Evolutionary conservation across 2,329 filamentous ascomycete species (phyloP).

Genomic region (Arthrinium phaeospermum): DNA sequence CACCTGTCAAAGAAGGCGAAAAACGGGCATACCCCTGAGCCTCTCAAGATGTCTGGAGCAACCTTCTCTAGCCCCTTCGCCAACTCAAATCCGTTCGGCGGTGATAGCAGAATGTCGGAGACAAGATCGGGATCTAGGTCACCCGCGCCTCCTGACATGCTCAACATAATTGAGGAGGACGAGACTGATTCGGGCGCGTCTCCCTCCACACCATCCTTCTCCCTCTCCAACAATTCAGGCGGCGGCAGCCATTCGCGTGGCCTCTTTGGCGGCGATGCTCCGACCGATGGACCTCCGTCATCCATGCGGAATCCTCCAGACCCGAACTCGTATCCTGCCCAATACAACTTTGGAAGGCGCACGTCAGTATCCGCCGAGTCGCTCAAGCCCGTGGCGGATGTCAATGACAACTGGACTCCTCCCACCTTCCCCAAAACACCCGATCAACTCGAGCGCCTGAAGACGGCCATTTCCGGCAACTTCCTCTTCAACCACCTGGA

Average conservation of each 20-base stretch:
- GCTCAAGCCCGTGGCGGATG: slow-evolving; percentile 83
- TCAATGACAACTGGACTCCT: slow-evolving; percentile 88
- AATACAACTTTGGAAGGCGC: slow-evolving; percentile 92
- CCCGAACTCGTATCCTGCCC: slow-evolving; percentile 78
- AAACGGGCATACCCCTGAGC: slow-evolving; percentile 20
- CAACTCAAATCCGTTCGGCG: slow-evolving; percentile 76
- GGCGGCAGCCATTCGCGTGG: slow-evolving; percentile 57
- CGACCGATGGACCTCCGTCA: slow-evolving; percentile 52
- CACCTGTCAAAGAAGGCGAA: slow-evolving; percentile 43
- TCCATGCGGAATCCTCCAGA: slow-evolving; percentile 56
- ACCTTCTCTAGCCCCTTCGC: slow-evolving; percentile 77
- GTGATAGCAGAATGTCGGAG: slow-evolving; percentile 48
- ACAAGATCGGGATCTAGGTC: slow-evolving; percentile 48
- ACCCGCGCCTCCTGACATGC: slow-evolving; percentile 50
- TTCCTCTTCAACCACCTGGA: slow-evolving; percentile 95
- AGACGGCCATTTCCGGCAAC: slow-evolving; percentile 82
- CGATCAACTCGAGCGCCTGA: slow-evolving; percentile 81
- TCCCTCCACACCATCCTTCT: slow-evolving; percentile 70
- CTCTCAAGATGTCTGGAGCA: slow-evolving; percentile 73
- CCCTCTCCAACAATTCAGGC: slow-evolving; percentile 43
- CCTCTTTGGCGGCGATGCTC: slow-evolving; percentile 58
- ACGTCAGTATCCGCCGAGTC: slow-evolving; percentile 98
- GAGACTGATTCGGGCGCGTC: slow-evolving; percentile 78
- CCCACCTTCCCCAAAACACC: slow-evolving; percentile 82
- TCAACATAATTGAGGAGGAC: slow-evolving; percentile 77